Evolutionary conservation across 2,329 filamentous ascomycete genomes (phyloP).

Genomic region (Alternaria angustiovoidea): DNA sequence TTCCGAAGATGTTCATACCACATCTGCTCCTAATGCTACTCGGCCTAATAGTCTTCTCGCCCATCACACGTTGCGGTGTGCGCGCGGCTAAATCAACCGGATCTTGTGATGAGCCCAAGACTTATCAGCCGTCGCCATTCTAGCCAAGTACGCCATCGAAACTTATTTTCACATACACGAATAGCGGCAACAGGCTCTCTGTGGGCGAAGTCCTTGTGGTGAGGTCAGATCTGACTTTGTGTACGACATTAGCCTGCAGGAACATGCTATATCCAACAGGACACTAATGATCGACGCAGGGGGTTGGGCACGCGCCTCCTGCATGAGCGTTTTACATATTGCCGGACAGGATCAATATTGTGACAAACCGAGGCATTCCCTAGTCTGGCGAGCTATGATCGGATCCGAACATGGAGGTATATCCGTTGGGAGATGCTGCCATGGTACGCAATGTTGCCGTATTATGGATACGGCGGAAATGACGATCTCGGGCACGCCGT

Average conservation of each 20-base stretch:
- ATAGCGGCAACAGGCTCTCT: neutral
- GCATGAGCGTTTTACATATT: neutral
- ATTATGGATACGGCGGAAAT: neutral
- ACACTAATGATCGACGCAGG: slow-evolving; percentile 10
- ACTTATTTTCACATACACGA: neutral
- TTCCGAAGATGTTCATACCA: neutral
- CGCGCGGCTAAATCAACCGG: slow-evolving; percentile 1
- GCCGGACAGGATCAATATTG: slow-evolving; percentile 4
- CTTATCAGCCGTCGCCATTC: neutral
- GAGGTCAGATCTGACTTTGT: slow-evolving; percentile 14
- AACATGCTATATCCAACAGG: neutral
- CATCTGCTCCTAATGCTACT: neutral
- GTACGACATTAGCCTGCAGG: slow-evolving; percentile 1
- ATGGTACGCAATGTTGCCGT: neutral
- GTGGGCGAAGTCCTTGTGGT: neutral
- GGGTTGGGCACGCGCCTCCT: neutral
- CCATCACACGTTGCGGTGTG: neutral
- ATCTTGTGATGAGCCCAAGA: neutral
- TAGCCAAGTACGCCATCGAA: neutral
- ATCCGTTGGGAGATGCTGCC: neutral
- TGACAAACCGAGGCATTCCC: neutral
- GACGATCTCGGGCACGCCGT: neutral
- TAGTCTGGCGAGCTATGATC: neutral
- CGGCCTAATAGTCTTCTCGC: neutral
- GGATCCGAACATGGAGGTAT: neutral